These are phyloP conservation scores for Rutstroemia sp. DNA, from an alignment of 2,329 filamentous ascomycete genomes.

Conservation along the genomic window DNA sequence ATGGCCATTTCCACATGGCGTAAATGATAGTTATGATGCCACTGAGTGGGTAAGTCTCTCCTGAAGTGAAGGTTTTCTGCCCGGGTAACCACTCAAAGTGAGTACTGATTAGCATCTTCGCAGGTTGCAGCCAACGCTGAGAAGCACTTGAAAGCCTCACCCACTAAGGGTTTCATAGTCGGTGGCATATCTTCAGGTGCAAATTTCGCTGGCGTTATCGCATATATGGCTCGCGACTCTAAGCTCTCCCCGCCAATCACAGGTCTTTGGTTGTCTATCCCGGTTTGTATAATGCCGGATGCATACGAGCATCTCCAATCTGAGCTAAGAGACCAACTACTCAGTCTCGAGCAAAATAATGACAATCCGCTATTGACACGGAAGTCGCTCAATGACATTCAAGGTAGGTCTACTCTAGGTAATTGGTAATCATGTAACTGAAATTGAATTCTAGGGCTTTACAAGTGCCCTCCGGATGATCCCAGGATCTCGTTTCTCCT, in stretches of 20 bases:
- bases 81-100: background rate
- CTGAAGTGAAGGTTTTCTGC: background rate
- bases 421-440: too few relatives aligned
- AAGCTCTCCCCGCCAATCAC: constrained; percentile 37
- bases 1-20: background rate
- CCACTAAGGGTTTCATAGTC: constrained; percentile 37
- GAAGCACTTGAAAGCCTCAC: constrained; percentile 9
- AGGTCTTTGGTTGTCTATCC: constrained; percentile 39
- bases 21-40: background rate
- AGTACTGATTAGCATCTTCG: background rate
- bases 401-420: too few relatives aligned
- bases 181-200: constrained; percentile 42
- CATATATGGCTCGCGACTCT: constrained; percentile 36
- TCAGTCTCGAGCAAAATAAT: constrained; percentile 37
- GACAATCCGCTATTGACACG: constrained; percentile 29
- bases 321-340: background rate
- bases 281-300: constrained; percentile 21
- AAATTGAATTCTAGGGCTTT: too few relatives aligned
- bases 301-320: constrained; percentile 33
- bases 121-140: constrained; percentile 1
- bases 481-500: too few relatives aligned
- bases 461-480: too few relatives aligned
- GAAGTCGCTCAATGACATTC: too few relatives aligned
- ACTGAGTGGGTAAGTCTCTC: background rate
- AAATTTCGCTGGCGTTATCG: constrained; percentile 33